A percentile compares a stretch with the other conserved stretches of the same genome.
Evolutionary conservation across 2,329 filamentous ascomycete genomes (phyloP).

Genomic region (Colletotrichum karsti): DNA sequence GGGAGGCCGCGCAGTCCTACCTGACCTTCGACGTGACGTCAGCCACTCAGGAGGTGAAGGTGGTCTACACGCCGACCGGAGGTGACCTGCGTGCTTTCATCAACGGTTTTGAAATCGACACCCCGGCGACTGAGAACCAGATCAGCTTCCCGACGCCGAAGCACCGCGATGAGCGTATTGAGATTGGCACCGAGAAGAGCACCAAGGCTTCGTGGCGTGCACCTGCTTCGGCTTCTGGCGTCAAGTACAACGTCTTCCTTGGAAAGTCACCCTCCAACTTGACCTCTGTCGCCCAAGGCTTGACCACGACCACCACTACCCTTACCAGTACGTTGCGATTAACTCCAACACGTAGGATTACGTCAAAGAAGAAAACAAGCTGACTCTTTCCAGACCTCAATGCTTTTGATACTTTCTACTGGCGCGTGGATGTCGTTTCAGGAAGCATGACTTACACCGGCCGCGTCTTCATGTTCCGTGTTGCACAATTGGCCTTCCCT

Average conservation of each 20-base stretch:
- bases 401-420: constrained; percentile 38
- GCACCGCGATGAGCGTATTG: constrained; percentile 39
- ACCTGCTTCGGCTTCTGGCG: constrained; percentile 20
- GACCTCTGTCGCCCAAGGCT: constrained; percentile 27
- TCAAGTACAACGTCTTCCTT: constrained; percentile 38
- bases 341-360: accelerated
- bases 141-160: constrained; percentile 37
- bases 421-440: constrained; percentile 39
- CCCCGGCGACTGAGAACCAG: constrained; percentile 31
- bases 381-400: constrained; percentile 24
- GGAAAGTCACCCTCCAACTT: constrained; percentile 29
- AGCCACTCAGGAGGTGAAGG: constrained; percentile 32
- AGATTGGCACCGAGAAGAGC: constrained; percentile 27
- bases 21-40: constrained; percentile 33
- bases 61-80: constrained; percentile 33
- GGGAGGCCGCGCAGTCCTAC: constrained; percentile 39
- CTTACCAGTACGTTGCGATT: neutral
- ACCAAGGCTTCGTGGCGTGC: constrained; percentile 34
- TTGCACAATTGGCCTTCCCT: constrained; percentile 44
- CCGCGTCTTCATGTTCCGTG: constrained; percentile 38
- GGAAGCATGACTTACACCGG: constrained; percentile 31
- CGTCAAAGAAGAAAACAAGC: neutral
- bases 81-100: constrained; percentile 35
- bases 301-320: constrained; percentile 12
- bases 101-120: constrained; percentile 42